phyloP scores from a whole-genome alignment of 495 filamentous ascomycete genomes.

The Pyrenula aspistea region DNA sequence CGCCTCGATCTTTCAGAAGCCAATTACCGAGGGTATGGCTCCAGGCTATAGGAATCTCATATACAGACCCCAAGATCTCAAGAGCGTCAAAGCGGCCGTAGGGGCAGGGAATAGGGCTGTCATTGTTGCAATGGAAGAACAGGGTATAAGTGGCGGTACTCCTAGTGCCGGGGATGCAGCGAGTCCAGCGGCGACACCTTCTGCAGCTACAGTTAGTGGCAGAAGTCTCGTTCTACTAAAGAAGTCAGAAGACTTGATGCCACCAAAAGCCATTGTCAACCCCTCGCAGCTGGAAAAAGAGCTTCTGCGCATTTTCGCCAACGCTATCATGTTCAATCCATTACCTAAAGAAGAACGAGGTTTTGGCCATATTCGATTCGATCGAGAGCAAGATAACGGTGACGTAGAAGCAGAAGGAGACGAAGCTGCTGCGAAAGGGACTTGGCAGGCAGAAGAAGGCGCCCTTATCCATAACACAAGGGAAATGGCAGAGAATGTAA shows the following conservation, averaged over 20 bases:
- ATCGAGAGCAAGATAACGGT: conserved; percentile 12
- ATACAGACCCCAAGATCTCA: conserved; percentile 77
- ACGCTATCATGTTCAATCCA: conserved; percentile 95
- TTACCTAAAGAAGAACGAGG: conserved; percentile 49
- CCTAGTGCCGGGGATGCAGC: conserved; percentile 29
- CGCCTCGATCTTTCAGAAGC: conserved; percentile 75
- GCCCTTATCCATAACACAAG: conserved; percentile 70
- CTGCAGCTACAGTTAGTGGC: conserved; percentile 18
- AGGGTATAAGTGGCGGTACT: conserved; percentile 18
- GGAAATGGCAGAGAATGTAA: conserved; percentile 73
- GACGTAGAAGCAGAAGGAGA: conserved; percentile 14
- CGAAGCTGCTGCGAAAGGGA: conserved; percentile 4
- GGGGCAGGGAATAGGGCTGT: conserved; percentile 66
- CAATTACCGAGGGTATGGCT: conserved; percentile 73
- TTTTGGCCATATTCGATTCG: conserved; percentile 48
- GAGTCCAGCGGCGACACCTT: conserved; percentile 20
- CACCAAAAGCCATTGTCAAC: conserved; percentile 87
- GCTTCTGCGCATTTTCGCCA: conserved; percentile 93
- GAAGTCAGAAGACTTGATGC: conserved; percentile 60
- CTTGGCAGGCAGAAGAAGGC: conserved; percentile 53
- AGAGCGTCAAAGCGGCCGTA: conserved; percentile 70
- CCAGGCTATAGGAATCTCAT: conserved; percentile 84
- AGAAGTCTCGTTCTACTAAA: conserved; percentile 39
- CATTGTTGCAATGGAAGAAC: conserved; percentile 41
- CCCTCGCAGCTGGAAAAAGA: conserved; percentile 89